Conservation (phyloP, 768 basidiomycete genomes). For the Porpolomopsis calyptriformis region DNA sequence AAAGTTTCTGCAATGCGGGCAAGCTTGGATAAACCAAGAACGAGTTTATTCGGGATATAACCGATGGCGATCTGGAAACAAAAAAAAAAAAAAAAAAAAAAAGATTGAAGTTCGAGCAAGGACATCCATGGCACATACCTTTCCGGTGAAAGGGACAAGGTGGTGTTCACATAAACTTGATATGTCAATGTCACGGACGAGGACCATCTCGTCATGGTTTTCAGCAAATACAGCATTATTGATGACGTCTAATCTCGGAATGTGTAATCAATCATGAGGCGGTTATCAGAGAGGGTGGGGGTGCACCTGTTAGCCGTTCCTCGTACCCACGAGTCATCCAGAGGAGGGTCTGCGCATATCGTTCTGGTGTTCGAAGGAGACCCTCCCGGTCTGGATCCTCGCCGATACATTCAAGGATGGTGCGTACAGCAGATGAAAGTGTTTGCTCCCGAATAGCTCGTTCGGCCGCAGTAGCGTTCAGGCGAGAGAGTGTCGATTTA, state of each 20-base stretch:
- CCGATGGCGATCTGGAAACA: conserved; percentile 79
- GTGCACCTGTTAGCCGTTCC: conserved; percentile 75
- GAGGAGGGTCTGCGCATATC: conserved; percentile 93
- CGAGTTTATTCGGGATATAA: conserved; percentile 92
- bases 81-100: conserved; percentile 12
- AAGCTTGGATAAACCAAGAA: conserved; percentile 91
- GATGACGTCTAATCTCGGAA: conserved; percentile 65
- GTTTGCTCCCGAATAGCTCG: conserved; percentile 60
- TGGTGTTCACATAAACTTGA: conserved; percentile 98
- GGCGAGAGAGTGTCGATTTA: conserved; percentile 78
- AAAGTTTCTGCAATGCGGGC: conserved; percentile 97
- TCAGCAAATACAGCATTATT: conserved; percentile 98
- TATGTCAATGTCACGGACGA: conserved; percentile 94
- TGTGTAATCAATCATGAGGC: conserved; percentile 6
- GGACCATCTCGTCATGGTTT: conserved; percentile 99
- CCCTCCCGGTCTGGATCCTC: conserved; percentile 97
- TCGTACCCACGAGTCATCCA: conserved; percentile 99
- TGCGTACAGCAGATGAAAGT: conserved; percentile 77
- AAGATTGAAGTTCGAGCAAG: conserved; percentile 10
- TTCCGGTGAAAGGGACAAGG: conserved; percentile 94
- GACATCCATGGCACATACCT: conserved; percentile 41
- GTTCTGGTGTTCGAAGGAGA: conserved; percentile 79
- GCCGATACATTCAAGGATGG: conserved; percentile 92
- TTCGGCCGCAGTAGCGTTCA: conserved; percentile 71
- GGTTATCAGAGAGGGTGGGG: conserved; percentile 12